Base-by-base conservation (phyloP, 108 stramenopile species). In the Discostella pseudostelligera region DNA sequence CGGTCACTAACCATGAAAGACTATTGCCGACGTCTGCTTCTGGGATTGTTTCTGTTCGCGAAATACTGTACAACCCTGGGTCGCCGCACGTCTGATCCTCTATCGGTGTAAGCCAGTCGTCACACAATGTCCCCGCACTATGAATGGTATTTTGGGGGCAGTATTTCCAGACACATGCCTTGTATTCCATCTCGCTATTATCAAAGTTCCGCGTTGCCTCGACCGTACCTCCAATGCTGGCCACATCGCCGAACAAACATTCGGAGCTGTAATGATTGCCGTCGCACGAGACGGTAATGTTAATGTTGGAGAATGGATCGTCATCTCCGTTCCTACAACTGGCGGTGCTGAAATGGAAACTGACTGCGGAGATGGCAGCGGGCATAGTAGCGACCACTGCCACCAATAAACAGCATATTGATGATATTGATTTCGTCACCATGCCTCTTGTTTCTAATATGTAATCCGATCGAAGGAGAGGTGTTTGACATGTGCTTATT, bases 131-230 rank as follows among this genome's bases (percentile, higher is more conserved):
- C 42, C 42, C 42, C 4, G 42, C 42, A 43, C 42, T 43, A 8
- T 8, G 42, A n/a, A 43, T 43, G n/a, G 12, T 43, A 43, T 11
- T 16, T 11, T 11, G 14, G 2, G 42, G 42, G 9, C 42, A 43
- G 9, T 43, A 43, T 43, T 12, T n/a, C 42, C 42, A 43, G 42
- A 43, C 14, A 43, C 42, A 43, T 43, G 42, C 42, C 42, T 43
- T 43, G 42, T n/a, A 43, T 43, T 1, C 9, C 12, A 43, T 12
- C n/a, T 4, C 42, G 9, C 42, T 43, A n/a, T 43, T 16, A n/a
- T 12, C n/a, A n/a, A 43, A 43, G n/a, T 11, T 43, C 12, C 42
- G 42, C 9, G 9, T 43, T 43, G 42, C 42, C 42, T 43, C 42
- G 14, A 43, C 42, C 9, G 42, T 43, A 2, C 42, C 42, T 43